Base-by-base conservation (phyloP, 176 grass and related monocot genomes). In the Aegilops speltoides region DNA sequence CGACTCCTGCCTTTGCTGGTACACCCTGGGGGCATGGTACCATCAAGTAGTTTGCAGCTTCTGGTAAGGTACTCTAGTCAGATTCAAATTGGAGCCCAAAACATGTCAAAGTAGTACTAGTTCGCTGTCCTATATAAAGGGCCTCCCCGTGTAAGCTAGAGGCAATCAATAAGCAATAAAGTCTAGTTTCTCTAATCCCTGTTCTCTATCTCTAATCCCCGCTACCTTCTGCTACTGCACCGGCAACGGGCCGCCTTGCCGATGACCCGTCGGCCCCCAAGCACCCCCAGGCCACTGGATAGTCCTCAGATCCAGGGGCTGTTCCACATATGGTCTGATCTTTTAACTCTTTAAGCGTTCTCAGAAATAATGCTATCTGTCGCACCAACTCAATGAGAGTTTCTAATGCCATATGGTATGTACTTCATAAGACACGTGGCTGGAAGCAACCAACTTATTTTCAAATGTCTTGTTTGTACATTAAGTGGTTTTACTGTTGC, bases 361-460 rank as follows among this genome's bases (percentile, higher is more conserved):
- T 15, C 68, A 20, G 5, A 48, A 69, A 76, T 82, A 34, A 20
- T 50, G 26, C 68, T 36, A 48, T 60, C 4, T 13, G 29, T 75
- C 79, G 73, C 60, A 75, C 62, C 62, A 73, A 70, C 41, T 79
- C 23, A 80, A 45, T 68, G 7, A 34, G 73, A 37, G 8, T 22
- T 31, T 78, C 5, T 46, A 78, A 25, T 38, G 10, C 17, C 56
- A 59, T 59, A 22, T 22, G 56, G 56, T 59, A 59, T 57, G 17
- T 22, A 57, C 54, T 57, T 45, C 71, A 20, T 16, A 41, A 34
- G 16, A 34, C 32, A 13, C 12, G 71, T 78, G 10, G 17, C 73
- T 14, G 70, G 41, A 79, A 70, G 64, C 61, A 74, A 54, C 37
- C 56, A 15, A 73, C 79, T 57, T 23, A 31, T 89, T 79, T 76